Base-by-base conservation (phyloP, 1,139 yeast genomes). In the Nadsonia starkeyi-henricii region DNA sequence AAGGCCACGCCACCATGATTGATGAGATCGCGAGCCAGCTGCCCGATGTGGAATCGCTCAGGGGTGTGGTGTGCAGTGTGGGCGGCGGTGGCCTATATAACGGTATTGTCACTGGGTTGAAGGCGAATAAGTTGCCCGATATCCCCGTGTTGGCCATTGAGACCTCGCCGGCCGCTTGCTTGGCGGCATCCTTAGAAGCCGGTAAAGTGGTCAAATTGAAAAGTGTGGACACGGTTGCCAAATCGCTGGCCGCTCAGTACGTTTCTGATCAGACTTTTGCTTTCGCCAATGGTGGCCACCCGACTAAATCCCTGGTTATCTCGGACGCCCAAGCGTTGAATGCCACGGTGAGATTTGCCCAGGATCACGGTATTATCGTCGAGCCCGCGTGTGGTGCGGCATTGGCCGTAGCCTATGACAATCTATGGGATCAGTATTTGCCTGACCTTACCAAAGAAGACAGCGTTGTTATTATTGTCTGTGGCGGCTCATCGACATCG, bases 361-460 rank as follows among this genome's bases (percentile, higher is more conserved):
- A 72, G 13, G 74, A 70, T 42, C 74, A 69, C 51, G 70, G 71
- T 41, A 65, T 72, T 47, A 66, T 79, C 8, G 77, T 79, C 0
- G 89, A 82, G 58, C 86, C 88, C 0, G 86, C 89, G 0, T 82
- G 89, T 65, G 88, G 86, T 12, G 88, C 85, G 1, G 73, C 86
- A 0, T 56, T 81, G 30, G 74, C 80, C 18, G 64, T 75, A 8
- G 69, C 73, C 1, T 75, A 75, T 55, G 61, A 71, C 46, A 66
- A 66, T 8, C 55, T 70, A 21, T 55, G 76, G 20, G 60, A 61
- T 43, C 56, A 60, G 13, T 57, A 61, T 30, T 33, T 55, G 20
- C 52, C 56, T 3, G 44, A 43, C 23, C 49, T 49, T 47, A 51
- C 20, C 12, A 45, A 47, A 4, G 75, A 76, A 44, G 83, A 79